A percentile compares a stretch with the other conserved stretches of the same genome.
Conservation (phyloP, 202 grass and related monocot genomes). For the Sporobolus alterniflorus region DNA sequence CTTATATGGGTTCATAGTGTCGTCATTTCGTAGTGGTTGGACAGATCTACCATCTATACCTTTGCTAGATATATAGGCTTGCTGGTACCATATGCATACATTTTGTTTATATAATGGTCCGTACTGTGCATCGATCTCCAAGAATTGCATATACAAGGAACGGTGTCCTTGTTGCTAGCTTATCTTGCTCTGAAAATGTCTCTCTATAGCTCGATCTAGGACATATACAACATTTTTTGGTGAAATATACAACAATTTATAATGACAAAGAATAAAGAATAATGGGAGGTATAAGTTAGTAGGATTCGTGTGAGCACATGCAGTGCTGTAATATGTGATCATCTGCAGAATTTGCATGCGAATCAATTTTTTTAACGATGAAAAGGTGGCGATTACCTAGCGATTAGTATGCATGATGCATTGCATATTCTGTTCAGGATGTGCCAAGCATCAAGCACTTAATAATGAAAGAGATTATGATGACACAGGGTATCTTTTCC, state of each 20-base stretch:
- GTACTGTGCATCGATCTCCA: conserved; percentile 4
- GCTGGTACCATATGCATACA: conserved; percentile 10
- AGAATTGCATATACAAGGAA: not conserved
- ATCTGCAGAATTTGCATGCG: not conserved
- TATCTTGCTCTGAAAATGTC: no score
- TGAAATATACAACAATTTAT: no score
- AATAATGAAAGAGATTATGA: not conserved
- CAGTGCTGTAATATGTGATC: not conserved
- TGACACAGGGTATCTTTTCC: conserved; percentile 26
- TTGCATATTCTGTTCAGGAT: not conserved
- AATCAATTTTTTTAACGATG: not conserved
- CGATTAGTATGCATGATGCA: not conserved
- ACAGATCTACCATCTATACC: conserved; percentile 2
- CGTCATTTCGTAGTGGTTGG: conserved; percentile 45
- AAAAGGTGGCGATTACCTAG: no score
- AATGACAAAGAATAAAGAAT: no score
- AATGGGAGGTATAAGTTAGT: no score
- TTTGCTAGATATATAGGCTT: conserved; percentile 1
- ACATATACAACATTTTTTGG: no score
- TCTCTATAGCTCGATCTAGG: no score
- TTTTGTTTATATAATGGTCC: not conserved
- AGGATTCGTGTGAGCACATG: not conserved
- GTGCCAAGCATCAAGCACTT: not conserved
- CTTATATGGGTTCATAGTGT: conserved; percentile 50
- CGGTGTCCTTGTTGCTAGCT: not conserved